phyloP scores from a whole-genome alignment of 2,329 filamentous ascomycete species.

The Ilyonectria robusta region DNA sequence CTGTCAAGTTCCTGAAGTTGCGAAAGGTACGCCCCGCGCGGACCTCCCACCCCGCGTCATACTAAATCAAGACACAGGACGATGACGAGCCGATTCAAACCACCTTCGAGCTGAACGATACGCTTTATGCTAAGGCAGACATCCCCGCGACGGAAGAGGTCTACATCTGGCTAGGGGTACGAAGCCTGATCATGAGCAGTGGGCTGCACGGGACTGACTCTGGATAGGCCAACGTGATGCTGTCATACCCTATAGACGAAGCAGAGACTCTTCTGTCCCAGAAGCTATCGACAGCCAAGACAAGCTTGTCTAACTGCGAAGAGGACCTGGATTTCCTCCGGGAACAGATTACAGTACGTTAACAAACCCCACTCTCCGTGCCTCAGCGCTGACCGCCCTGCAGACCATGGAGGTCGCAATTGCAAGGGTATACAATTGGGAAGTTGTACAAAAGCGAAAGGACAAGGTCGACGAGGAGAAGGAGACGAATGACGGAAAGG shows the following conservation, averaged over 20 bases:
- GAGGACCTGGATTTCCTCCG: slow-evolving; percentile 96
- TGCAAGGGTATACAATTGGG: slow-evolving; percentile 99
- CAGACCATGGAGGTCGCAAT: slow-evolving; percentile 97
- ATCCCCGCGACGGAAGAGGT: slow-evolving; percentile 90
- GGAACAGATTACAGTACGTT: slow-evolving; percentile 92
- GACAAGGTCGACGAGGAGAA: slow-evolving; percentile 79
- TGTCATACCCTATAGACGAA: slow-evolving; percentile 92
- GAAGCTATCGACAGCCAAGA: slow-evolving; percentile 85
- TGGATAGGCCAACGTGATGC: slow-evolving; percentile 91
- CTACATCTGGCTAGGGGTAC: slow-evolving; percentile 94
- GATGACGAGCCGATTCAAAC: slow-evolving; percentile 84
- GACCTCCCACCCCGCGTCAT: not conserved
- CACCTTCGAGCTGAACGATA: slow-evolving; percentile 97
- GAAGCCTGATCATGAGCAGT: not conserved
- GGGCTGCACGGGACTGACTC: slow-evolving; percentile 42
- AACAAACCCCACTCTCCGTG: not conserved
- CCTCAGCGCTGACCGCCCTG: slow-evolving; percentile 26
- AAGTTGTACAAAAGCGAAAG: slow-evolving; percentile 95
- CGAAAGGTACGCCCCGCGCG: slow-evolving; percentile 69
- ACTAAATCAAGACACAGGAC: slow-evolving; percentile 53
- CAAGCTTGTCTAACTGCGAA: slow-evolving; percentile 88
- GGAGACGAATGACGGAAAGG: slow-evolving; percentile 57
- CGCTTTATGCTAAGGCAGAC: slow-evolving; percentile 89
- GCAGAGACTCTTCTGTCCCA: slow-evolving; percentile 83
- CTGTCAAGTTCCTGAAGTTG: slow-evolving; percentile 86